Evolutionary conservation across 2,329 filamentous ascomycete species (phyloP), one percentile per base, ranked within the genome.

Genomic region (Pleurostoma richardsiae): DNA sequence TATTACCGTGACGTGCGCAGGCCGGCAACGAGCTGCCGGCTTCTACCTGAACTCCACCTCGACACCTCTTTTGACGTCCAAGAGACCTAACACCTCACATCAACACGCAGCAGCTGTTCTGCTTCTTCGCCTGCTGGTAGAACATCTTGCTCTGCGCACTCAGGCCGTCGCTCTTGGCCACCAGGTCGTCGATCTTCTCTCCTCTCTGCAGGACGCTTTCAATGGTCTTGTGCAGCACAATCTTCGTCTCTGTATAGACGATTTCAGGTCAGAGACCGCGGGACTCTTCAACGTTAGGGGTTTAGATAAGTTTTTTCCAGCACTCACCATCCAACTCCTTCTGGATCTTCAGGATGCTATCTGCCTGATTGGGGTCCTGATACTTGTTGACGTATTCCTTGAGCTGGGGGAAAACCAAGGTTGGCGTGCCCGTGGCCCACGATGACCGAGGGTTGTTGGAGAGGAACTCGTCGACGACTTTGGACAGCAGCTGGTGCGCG

Each of bases 141-240:
- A 99, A 99, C 86, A 95, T 92, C 79, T 96, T 97, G 73, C 90
- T 96, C 76, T 94, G 88, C 43, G 83, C 81, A 69, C 89, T 95
- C 60, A 99, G 70, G 10, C 85, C 89, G 59, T 96, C 90, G 60
- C 89, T 95, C 82, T 97, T 97, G 54, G 85, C 85, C 41, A 97
- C 92, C 57, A 99, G 71, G 59, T 87, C 88, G 63, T 97, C 92
- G 56, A 99, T 90, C 79, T 96, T 97, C 81, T 97, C 91, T 39
- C 91, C 94, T 52, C 94, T 81, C 74, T 96, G 86, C 60, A 96
- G 68, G 44, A 77, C 84, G 60, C 82, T 88, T 73, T 95, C 87
- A 59, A 96, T 96, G 40, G 94, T 96, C 80, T 97, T 95, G 73
- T 97, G 90, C 59, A 99, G 77, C 49, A 96, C 86, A 62, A 95